A percentile compares a stretch with the other conserved stretches of the same genome.
phyloP scores from a whole-genome alignment of 2,329 filamentous ascomycete species.

The Fusarium sarcochroum region DNA sequence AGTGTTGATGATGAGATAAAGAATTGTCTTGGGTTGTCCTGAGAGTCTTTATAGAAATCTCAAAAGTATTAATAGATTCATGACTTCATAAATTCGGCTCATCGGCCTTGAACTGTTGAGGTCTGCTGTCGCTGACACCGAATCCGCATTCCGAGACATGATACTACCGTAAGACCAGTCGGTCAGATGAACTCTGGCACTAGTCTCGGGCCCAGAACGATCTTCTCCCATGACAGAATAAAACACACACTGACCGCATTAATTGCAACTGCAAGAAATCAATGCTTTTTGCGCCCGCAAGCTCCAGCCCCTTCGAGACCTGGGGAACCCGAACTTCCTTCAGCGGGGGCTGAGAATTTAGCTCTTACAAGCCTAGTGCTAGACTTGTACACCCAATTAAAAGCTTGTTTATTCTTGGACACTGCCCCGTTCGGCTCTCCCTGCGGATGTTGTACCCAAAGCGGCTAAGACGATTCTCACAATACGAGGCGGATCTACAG shows the following conservation, averaged over 20 bases:
- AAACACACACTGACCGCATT: not conserved
- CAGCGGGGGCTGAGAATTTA: not conserved
- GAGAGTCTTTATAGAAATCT: conserved; percentile 22
- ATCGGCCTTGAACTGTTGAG: conserved; percentile 11
- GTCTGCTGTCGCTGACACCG: conserved; percentile 2
- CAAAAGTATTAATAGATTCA: conserved; percentile 29
- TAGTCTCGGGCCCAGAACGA: conserved; percentile 2
- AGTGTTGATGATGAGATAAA: conserved; percentile 24
- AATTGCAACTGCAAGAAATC: not conserved
- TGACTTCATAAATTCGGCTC: conserved; percentile 12
- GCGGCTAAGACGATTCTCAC: conserved; percentile 7
- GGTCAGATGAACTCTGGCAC: not conserved
- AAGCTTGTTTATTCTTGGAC: conserved; percentile 11
- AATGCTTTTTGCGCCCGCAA: not conserved
- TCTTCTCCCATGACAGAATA: conserved; percentile 11
- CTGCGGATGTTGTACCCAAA: conserved; percentile 5
- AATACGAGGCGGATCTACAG: conserved; percentile 9
- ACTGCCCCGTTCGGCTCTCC: not conserved
- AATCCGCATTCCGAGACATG: not conserved
- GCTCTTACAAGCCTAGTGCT: fast-evolving
- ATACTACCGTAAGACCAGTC: conserved; percentile 4
- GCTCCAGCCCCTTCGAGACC: conserved; percentile 2
- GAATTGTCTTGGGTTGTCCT: conserved; percentile 5
- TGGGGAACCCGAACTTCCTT: conserved; percentile 7
- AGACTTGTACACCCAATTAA: not conserved